Base-by-base conservation (phyloP, 139 green algal species). In the Asterochloris sp. region DNA sequence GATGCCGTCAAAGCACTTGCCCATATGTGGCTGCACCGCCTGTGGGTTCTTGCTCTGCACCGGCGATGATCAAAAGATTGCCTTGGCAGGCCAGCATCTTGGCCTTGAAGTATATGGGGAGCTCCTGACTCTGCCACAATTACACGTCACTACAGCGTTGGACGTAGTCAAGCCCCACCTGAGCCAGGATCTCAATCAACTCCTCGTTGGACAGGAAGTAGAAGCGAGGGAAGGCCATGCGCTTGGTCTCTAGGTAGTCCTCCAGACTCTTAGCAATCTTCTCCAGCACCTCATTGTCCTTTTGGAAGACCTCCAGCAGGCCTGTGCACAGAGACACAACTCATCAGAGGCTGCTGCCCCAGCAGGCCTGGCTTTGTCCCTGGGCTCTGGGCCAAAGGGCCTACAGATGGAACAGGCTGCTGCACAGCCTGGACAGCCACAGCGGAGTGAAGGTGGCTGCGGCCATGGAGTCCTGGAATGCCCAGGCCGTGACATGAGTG, bases 1-100 rank as follows among this genome's bases (percentile, higher is more conserved):
- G 75, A 97, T 98, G 82, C 93, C 93, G 71, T 98, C 94, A 84
- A 98, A 98, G 90, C 93, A 97, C 87, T 96, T 96, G 78, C 88
- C 91, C 89, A 97, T 94, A 90, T 98, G 93, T 54, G 92, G 92
- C 87, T 97, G 94, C 62, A 97, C 94, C 2, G 94, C 93, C 86
- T 95, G 90, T 60, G 62, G 75, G 12, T 23, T 81, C 77, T 81
- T 81, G 62, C 62, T 81, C 76, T 80, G 76, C 23, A 80, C 13
- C 21, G n/a, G 47, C 16, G 12, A 19, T 0, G 10, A 13, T 11
- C 64, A 54, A 38, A 9, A 76, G n/a, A 54, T 60, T 16, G n/a
- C 0, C 0, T 76, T 17, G 17, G 69, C 27, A 54, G n/a, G 71
- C 13, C n/a, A 16, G 71, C 24, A 76, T 76, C 14, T 76, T 77